A percentile compares a stretch with the other conserved stretches of the same genome.
phyloP scores from a whole-genome alignment of 805 yeast species.

The Candida krabiensis region DNA sequence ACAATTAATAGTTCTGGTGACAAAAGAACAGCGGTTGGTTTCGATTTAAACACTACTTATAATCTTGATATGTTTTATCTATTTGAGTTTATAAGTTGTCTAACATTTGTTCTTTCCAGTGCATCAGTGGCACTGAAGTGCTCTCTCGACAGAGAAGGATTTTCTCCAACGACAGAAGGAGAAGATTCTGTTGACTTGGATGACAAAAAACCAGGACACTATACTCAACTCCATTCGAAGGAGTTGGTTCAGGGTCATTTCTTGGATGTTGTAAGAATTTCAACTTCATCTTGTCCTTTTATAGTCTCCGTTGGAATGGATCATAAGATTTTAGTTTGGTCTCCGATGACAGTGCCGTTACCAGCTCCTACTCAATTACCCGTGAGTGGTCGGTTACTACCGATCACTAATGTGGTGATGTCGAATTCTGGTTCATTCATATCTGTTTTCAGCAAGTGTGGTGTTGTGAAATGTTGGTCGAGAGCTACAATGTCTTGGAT shows the following conservation, averaged over 20 bases:
- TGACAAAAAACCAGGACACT: constrained; percentile 13
- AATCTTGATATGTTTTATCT: constrained; percentile 50
- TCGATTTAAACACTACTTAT: constrained; percentile 33
- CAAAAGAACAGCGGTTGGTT: constrained; percentile 14
- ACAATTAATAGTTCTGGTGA: background rate
- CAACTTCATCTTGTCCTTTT: constrained; percentile 64
- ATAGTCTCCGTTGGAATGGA: constrained; percentile 73
- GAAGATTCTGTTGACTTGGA: constrained; percentile 11
- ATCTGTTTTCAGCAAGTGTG: constrained; percentile 52
- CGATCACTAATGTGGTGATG: constrained; percentile 56
- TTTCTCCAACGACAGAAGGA: constrained; percentile 7
- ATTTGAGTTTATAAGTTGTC: constrained; percentile 53
- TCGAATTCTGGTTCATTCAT: constrained; percentile 60
- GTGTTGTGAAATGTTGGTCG: constrained; percentile 61
- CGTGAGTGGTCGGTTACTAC: constrained; percentile 51
- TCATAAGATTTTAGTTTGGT: constrained; percentile 72
- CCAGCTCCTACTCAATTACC: constrained; percentile 48
- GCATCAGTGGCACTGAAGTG: constrained; percentile 45
- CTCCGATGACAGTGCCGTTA: constrained; percentile 53
- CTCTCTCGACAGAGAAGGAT: constrained; percentile 31
- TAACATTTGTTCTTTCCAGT: constrained; percentile 52
- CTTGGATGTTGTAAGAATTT: constrained; percentile 60
- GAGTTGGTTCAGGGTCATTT: constrained; percentile 51
- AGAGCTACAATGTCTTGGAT: constrained; percentile 52
- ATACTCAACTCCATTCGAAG: constrained; percentile 32